These are phyloP conservation scores for Margaritispora aquatica DNA, from an alignment of 495 filamentous ascomycete genomes.

Conservation along the genomic window DNA sequence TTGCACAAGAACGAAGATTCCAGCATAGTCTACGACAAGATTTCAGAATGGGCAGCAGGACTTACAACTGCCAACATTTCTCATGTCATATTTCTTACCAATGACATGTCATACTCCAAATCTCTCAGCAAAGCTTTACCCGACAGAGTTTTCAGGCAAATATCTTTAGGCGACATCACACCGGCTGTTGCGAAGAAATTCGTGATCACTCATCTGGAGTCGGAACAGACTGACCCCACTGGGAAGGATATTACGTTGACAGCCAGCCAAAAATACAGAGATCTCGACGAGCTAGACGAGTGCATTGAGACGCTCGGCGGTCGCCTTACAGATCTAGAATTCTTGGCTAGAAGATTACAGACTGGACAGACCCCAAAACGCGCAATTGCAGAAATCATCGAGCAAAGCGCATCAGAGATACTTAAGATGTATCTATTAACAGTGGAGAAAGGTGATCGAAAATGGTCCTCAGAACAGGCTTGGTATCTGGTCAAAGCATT, in stretches of 20 bases:
- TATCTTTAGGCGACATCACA: constrained; percentile 77
- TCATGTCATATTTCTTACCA: constrained; percentile 95
- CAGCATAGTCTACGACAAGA: constrained; percentile 77
- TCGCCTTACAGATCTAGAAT: constrained; percentile 88
- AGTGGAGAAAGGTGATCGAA: constrained; percentile 38
- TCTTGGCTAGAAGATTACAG: constrained; percentile 84
- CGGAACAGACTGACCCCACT: constrained; percentile 35
- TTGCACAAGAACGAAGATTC: constrained; percentile 69
- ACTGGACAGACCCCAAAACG: constrained; percentile 77
- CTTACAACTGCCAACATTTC: constrained; percentile 88
- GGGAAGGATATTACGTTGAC: constrained; percentile 24
- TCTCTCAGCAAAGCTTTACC: constrained; percentile 81
- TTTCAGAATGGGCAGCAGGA: constrained; percentile 85
- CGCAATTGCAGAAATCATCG: constrained; percentile 85
- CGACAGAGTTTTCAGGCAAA: constrained; percentile 82
- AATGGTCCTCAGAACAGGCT: constrained; percentile 79
- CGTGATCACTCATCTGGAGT: constrained; percentile 75
- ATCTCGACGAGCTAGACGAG: constrained; percentile 63
- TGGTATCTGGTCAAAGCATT: constrained; percentile 82
- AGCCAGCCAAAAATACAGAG: constrained; percentile 28
- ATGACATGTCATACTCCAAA: constrained; percentile 84
- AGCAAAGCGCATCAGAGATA: constrained; percentile 82
- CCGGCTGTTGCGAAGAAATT: constrained; percentile 83
- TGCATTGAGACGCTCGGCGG: constrained; percentile 81
- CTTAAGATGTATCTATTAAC: constrained; percentile 83